Base-by-base conservation (phyloP, 2,329 filamentous ascomycete species). In the Diplodia sapinea region DNA sequence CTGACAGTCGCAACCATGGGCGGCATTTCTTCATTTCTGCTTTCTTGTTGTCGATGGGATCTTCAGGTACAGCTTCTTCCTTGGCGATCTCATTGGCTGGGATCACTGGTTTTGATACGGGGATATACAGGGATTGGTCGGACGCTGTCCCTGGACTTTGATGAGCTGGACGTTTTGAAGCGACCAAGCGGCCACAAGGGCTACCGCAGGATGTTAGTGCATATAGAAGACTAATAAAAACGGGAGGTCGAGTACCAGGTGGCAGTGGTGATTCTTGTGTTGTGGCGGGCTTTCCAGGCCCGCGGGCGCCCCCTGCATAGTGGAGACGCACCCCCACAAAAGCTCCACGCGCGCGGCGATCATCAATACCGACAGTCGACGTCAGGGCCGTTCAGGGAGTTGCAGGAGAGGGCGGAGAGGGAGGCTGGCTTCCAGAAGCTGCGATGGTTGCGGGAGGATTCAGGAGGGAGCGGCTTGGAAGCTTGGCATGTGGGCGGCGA, bases 401-500 rank as follows among this genome's bases (percentile, higher is more conserved):
- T 47, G 29, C 6, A 36, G 15, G 29, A n/a, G 33, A 40, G 23
- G 26, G 6, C 12, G 55, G 23, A 47, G 55, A 33, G 31, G 6
- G 40, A 33, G 43, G 40, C 0, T n/a, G 15, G 23, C 23, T 31
- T 13, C n/a, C 38, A 47, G 56, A 2, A 52, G 49, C 13, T 15
- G 47, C n/a, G n/a, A 13, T 20, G 47, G 23, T n/a, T 20, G 61
- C 43, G 26, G 61, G 29, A 17, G 61, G 47, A 17, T 36, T n/a
- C 50, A 38, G 43, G 26, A 31, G 63, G 3, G n/a, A 17, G 65
- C 65, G 65, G 65, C 65, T 67, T 26, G 49, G 56, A 67, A 62
- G 65, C 65, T 62, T 67, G 65, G 65, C 65, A 61, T 52, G 65
- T 49, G 54, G 26, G 65, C 26, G 55, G 40, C 31, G 40, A 54